phyloP scores from a whole-genome alignment of 1,284 basidiomycete genomes.

The Puccinia horiana region DNA sequence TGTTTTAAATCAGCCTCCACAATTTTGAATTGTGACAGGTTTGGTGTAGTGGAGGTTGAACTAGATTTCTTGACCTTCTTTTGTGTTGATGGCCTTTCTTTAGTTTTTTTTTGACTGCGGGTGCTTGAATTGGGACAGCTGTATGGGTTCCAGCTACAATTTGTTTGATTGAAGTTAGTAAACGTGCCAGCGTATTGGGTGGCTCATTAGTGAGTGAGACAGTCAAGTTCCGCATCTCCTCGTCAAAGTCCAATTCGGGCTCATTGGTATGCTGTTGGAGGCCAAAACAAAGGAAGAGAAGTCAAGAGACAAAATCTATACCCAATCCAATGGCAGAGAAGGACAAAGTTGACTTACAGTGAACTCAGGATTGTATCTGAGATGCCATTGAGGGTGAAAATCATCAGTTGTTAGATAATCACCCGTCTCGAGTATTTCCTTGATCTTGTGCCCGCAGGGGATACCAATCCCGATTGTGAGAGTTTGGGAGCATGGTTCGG shows the following conservation, averaged over 20 bases:
- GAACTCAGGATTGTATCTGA: neutral
- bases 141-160: neutral
- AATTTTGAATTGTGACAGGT: neutral
- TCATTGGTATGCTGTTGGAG: neutral
- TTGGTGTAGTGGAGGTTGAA: neutral
- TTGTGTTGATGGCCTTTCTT: neutral
- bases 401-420: neutral
- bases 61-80: neutral
- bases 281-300: no score
- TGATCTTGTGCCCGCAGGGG: neutral
- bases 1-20: neutral
- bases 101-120: neutral
- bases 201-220: neutral
- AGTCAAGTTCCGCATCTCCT: neutral
- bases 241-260: neutral
- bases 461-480: neutral
- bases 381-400: slow-evolving; percentile 1
- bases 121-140: neutral
- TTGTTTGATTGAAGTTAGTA: neutral
- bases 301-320: no score
- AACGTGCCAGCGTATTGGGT: neutral
- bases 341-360: neutral
- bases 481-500: neutral
- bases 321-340: neutral
- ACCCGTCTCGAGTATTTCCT: neutral